phyloP scores from a whole-genome alignment of 1,284 basidiomycete species.

The Neotropicomus parvogracilis region DNA sequence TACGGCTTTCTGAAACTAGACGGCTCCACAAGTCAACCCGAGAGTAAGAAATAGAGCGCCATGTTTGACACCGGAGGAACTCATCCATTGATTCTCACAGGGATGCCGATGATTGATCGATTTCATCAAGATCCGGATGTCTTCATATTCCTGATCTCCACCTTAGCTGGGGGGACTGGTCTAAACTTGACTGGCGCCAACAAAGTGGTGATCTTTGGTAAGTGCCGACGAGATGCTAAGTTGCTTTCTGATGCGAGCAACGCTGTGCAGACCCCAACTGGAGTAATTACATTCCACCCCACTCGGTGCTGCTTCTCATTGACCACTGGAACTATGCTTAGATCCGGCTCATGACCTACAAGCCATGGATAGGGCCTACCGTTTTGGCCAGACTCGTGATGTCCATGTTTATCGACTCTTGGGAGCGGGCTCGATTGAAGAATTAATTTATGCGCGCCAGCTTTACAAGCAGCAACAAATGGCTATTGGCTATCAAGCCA shows the following conservation, averaged over 20 bases:
- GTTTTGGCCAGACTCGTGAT: conserved; percentile 84
- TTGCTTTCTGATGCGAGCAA: conserved; percentile 1
- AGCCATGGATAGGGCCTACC: conserved; percentile 86
- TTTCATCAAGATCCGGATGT: conserved; percentile 75
- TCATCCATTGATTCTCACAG: conserved; percentile 38
- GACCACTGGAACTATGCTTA: conserved; percentile 26
- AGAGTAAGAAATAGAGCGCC: conserved; percentile 45
- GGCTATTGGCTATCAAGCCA: conserved; percentile 81
- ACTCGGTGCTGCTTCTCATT: background rate
- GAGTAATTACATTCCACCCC: conserved; percentile 52
- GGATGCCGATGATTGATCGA: conserved; percentile 77
- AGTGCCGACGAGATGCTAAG: conserved; percentile 19
- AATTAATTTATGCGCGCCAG: conserved; percentile 80
- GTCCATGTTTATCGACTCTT: conserved; percentile 83
- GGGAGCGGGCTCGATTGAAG: conserved; percentile 84
- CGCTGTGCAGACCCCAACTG: conserved; percentile 73
- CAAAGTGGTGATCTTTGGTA: conserved; percentile 83
- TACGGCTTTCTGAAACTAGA: conserved; percentile 71
- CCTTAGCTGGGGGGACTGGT: conserved; percentile 72
- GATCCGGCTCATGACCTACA: conserved; percentile 86
- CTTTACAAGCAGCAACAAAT: conserved; percentile 89
- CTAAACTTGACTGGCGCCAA: conserved; percentile 76
- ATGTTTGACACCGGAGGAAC: background rate
- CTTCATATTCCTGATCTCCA: conserved; percentile 79
- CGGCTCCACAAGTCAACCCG: conserved; percentile 60